phyloP scores from a whole-genome alignment of 805 yeast species.

The Naumovozyma baii region DNA sequence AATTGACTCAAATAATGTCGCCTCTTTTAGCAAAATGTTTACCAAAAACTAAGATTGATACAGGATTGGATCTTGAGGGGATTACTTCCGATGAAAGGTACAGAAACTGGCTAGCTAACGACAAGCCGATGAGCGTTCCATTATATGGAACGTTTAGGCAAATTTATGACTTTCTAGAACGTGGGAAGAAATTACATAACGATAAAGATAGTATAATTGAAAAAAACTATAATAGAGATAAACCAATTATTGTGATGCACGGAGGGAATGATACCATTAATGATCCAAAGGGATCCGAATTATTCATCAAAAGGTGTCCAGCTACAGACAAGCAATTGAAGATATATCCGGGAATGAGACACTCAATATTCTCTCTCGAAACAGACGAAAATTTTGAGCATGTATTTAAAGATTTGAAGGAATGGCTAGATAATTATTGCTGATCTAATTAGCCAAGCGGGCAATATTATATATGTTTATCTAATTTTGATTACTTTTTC shows the following conservation, averaged over 20 bases:
- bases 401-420: slow-evolving; percentile 32
- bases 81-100: slow-evolving; percentile 43
- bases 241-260: slow-evolving; percentile 49
- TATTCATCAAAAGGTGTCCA: slow-evolving; percentile 32
- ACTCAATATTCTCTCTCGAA: slow-evolving; percentile 42
- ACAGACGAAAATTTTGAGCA: slow-evolving; percentile 32
- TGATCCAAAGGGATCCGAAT: slow-evolving; percentile 38
- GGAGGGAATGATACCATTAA: slow-evolving; percentile 58
- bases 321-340: slow-evolving; percentile 17
- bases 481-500: background rate
- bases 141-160: slow-evolving; percentile 44
- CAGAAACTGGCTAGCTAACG: slow-evolving; percentile 36
- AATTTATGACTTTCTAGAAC: slow-evolving; percentile 47
- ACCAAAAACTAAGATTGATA: slow-evolving; percentile 45
- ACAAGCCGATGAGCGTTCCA: slow-evolving; percentile 36
- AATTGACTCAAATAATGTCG: slow-evolving; percentile 33
- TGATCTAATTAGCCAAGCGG: no score
- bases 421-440: slow-evolving; percentile 29
- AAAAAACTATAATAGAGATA: slow-evolving; percentile 23
- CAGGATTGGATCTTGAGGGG: slow-evolving; percentile 46
- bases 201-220: slow-evolving; percentile 30
- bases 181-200: slow-evolving; percentile 47
- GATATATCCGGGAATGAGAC: slow-evolving; percentile 22
- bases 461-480: background rate
- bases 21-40: slow-evolving; percentile 33